Evolutionary conservation across 306 rosid genomes (phyloP).

Genomic region (Albizia julibrissin): DNA sequence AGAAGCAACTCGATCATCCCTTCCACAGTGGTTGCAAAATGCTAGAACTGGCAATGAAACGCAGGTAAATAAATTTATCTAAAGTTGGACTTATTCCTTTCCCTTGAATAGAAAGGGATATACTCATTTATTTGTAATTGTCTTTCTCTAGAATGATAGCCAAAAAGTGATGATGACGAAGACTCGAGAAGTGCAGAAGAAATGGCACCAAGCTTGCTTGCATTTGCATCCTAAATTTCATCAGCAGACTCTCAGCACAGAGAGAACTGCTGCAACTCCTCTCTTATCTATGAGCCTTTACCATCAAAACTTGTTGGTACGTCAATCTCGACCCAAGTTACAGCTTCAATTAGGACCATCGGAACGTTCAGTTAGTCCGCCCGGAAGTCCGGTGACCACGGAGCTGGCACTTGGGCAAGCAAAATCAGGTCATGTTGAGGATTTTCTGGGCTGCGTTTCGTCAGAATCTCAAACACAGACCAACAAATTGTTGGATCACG

Average conservation of each 20-base stretch:
- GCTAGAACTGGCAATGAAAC: slow-evolving; percentile 42
- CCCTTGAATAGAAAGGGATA: background rate
- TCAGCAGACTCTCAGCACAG: slow-evolving; percentile 51
- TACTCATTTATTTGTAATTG: slow-evolving; percentile 23
- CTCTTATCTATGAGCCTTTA: slow-evolving; percentile 58
- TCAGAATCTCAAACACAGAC: slow-evolving; percentile 65
- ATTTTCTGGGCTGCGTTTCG: slow-evolving; percentile 64
- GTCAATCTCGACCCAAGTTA: slow-evolving; percentile 64
- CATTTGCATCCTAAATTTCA: slow-evolving; percentile 81
- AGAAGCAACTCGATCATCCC: slow-evolving; percentile 49
- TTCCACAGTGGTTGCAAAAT: slow-evolving; percentile 91
- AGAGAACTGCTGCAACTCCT: slow-evolving; percentile 53
- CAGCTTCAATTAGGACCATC: slow-evolving; percentile 58
- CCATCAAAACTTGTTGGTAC: slow-evolving; percentile 52
- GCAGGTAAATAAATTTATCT: slow-evolving; percentile 49
- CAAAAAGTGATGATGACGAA: slow-evolving; percentile 53
- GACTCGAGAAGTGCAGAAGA: slow-evolving; percentile 71
- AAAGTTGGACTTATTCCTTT: background rate
- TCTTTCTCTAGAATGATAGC: slow-evolving; percentile 41
- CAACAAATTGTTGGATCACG: slow-evolving; percentile 58
- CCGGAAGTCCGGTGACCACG: slow-evolving; percentile 69
- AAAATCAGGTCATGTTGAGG: slow-evolving; percentile 46
- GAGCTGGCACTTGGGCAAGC: slow-evolving; percentile 57
- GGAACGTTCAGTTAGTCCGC: slow-evolving; percentile 40
- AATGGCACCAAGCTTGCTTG: slow-evolving; percentile 75